Evolutionary conservation across 2,329 filamentous ascomycete species (phyloP), one percentile per base, ranked within the genome.

Genomic region (Fusarium decemcellulare): DNA sequence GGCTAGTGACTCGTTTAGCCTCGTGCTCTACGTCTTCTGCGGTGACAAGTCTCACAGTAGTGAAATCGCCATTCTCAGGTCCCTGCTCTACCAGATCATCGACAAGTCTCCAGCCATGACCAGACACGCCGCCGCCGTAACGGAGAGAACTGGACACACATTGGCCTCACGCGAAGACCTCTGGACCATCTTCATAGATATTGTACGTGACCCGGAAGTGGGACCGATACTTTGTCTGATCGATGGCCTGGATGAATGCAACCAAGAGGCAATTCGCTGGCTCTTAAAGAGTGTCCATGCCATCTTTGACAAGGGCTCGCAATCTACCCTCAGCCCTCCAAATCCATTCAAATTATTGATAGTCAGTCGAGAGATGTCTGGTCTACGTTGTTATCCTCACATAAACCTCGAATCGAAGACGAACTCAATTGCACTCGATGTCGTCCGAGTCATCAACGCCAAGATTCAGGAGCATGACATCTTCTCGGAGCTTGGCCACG

Each of bases 11-110:
- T 12, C 43, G 2, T 10, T n/a, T 8, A 37, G n/a, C 3, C 14
- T 29, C 18, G 42, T 59, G 23, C 18, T 55, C 7, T 65, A 52
- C 32, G 61, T 52, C 30, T 61, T 65, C 30, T 65, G 52, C 15
- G 37, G 55, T 3, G 23, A 58, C 18, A 8, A 44, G 15, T 40
- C 40, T 11, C 58, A 53, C 6, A 65, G 42, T 12, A 48, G 42
- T 0, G 47, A 46, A 5, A n/a, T 32, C 2, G 34, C 39, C 6
- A 30, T 65, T 3, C 32, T 65, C 23, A 23, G 62, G 36, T 47
- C 58, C 15, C 36, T 65, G 12, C 32, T 65, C 10, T 53, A 46
- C 30, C 62, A 65, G 9, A 34, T 57, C 2, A 23, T 58, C 23
- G 6, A 23, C 4, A 37, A 42, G 7, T 15, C 37, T 4, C 9